Evolutionary conservation across 257 asterid genomes (phyloP).

Genomic region (Solanum habrochaites): DNA sequence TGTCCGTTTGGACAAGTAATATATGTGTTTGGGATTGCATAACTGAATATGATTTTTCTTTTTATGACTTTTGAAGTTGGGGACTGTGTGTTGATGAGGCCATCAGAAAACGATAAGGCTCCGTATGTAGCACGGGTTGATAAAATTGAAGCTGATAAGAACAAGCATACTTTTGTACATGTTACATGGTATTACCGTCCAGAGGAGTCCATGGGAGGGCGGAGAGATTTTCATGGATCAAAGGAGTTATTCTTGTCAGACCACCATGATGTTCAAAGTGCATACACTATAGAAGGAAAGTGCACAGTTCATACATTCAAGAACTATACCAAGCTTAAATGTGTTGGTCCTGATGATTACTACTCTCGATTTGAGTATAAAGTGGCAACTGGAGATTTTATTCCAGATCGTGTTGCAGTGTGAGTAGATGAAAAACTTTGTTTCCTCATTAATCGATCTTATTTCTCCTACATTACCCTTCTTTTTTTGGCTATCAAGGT

Average conservation of each 20-base stretch:
- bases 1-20: background rate
- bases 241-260: conserved; percentile 60
- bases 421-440: conserved; percentile 17
- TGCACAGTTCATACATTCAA: conserved; percentile 51
- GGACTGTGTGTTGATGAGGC: conserved; percentile 51
- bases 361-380: conserved; percentile 48
- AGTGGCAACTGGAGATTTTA: conserved; percentile 40
- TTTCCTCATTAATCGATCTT: background rate
- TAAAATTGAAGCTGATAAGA: conserved; percentile 40
- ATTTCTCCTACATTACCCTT: background rate
- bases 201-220: conserved; percentile 59
- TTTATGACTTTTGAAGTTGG: conserved; percentile 26
- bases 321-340: conserved; percentile 39
- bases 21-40: background rate
- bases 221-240: conserved; percentile 51
- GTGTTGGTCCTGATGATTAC: conserved; percentile 44
- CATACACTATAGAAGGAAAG: conserved; percentile 48
- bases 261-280: conserved; percentile 52
- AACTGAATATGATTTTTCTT: background rate
- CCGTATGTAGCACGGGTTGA: conserved; percentile 57
- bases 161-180: conserved; percentile 23
- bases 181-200: conserved; percentile 72
- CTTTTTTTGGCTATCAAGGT: conserved; percentile 20
- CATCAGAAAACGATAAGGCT: conserved; percentile 24
- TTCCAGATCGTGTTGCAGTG: conserved; percentile 61